phyloP scores from a whole-genome alignment of 805 yeast genomes.

The Myxozyma lipomycoides region DNA sequence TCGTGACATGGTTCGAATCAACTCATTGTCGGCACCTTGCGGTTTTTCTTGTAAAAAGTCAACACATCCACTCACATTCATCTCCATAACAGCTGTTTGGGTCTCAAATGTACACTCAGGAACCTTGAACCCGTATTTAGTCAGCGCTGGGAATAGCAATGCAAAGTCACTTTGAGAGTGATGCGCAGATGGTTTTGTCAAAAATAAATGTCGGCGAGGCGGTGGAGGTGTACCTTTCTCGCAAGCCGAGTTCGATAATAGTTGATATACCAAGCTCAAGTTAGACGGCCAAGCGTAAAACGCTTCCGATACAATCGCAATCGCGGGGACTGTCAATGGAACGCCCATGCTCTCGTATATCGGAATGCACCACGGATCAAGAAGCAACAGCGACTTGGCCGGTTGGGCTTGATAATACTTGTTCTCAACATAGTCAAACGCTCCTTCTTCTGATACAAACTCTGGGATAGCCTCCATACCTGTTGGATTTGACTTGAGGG shows the following conservation, averaged over 20 bases:
- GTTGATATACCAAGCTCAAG: constrained; percentile 19
- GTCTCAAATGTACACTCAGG: constrained; percentile 23
- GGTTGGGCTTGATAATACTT: constrained; percentile 15
- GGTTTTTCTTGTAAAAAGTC: constrained; percentile 17
- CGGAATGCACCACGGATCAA: constrained; percentile 30
- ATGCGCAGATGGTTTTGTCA: constrained; percentile 25
- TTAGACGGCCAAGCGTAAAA: constrained; percentile 24
- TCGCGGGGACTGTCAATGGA: constrained; percentile 17
- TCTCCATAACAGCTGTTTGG: constrained; percentile 25
- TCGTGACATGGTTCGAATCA: constrained; percentile 11
- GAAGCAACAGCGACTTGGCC: constrained; percentile 13
- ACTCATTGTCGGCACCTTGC: constrained; percentile 13
- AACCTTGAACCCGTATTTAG: constrained; percentile 19
- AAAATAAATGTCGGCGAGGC: constrained; percentile 10
- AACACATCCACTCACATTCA: constrained; percentile 24
- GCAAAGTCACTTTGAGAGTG: constrained; percentile 30
- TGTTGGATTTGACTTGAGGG: constrained; percentile 5
- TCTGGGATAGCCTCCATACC: constrained; percentile 17
- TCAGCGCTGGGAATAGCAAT: constrained; percentile 26
- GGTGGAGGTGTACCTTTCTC: constrained; percentile 7
- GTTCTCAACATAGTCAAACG: constrained; percentile 3
- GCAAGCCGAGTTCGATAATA: constrained; percentile 18
- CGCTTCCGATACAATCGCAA: constrained; percentile 26
- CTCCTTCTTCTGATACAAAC: constrained; percentile 2
- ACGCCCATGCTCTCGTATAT: constrained; percentile 22